A percentile compares a stretch with the other conserved stretches of the same genome.
phyloP scores from a whole-genome alignment of 1,284 basidiomycete genomes.

The Rhodotorula sp. region DNA sequence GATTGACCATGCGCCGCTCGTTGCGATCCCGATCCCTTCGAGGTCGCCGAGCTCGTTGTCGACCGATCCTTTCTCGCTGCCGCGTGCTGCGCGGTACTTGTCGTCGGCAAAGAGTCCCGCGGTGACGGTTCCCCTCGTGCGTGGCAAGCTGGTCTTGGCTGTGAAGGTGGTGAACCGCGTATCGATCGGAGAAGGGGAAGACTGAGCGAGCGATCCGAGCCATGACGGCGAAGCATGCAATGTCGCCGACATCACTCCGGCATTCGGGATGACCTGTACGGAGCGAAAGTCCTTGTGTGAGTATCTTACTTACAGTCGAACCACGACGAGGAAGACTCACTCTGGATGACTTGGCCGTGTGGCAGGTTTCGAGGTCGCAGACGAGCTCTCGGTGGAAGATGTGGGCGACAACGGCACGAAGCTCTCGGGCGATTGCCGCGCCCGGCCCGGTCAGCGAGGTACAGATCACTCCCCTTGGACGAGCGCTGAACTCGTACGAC shows the following conservation, averaged over 20 bases:
- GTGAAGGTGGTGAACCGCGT: conserved; percentile 18
- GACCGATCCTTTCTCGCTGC: not conserved
- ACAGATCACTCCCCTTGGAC: no score
- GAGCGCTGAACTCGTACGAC: no score
- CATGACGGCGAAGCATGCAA: conserved; percentile 5
- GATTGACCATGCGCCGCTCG: conserved; percentile 19
- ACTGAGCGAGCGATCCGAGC: conserved; percentile 19
- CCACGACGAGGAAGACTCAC: no score
- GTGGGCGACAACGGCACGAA: no score
- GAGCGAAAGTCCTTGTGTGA: no score
- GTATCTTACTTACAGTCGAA: no score
- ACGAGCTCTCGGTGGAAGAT: no score
- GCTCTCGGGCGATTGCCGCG: no score
- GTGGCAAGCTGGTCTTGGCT: not conserved
- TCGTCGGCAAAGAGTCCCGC: conserved; percentile 17
- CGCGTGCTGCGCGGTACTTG: not conserved
- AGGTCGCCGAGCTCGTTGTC: conserved; percentile 19
- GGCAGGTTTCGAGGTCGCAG: no score
- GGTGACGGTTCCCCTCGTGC: not conserved
- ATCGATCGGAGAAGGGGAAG: not conserved
- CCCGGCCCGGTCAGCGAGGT: no score
- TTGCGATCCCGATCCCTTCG: conserved; percentile 6
- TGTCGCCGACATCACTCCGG: not conserved
- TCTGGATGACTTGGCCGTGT: no score
- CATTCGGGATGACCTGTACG: no score